A percentile compares a stretch with the other conserved stretches of the same genome.
These are phyloP conservation scores for Trichoderma sp. DNA, from an alignment of 2,329 filamentous ascomycete genomes.

Conservation along the genomic window DNA sequence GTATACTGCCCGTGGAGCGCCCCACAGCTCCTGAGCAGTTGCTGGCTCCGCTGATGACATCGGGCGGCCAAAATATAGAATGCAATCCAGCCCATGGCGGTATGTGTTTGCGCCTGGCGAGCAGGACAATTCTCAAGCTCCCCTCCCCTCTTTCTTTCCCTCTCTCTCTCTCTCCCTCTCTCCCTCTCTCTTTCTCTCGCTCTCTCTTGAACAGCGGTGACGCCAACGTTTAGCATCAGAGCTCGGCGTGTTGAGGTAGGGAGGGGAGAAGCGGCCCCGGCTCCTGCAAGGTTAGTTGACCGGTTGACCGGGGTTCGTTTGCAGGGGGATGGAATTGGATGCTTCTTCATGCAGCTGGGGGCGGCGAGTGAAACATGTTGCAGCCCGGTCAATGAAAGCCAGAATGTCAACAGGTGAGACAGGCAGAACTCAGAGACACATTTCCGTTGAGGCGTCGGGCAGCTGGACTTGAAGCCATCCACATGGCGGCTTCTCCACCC, in stretches of 20 bases:
- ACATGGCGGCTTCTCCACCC: conserved; percentile 13
- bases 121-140: background rate
- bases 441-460: conserved; percentile 9
- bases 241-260: conserved; percentile 13
- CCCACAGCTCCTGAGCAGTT: conserved; percentile 16
- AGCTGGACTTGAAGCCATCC: conserved; percentile 11
- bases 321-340: conserved; percentile 26
- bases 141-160: background rate
- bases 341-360: conserved; percentile 23
- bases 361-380: conserved; percentile 24
- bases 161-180: background rate
- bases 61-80: background rate
- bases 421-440: background rate
- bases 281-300: conserved; percentile 25
- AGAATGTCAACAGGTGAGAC: conserved; percentile 14
- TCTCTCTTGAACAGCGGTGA: conserved; percentile 19
- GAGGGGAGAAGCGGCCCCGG: conserved; percentile 21
- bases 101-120: conserved; percentile 22
- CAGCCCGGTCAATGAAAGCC: conserved; percentile 15
- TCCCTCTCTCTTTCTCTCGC: no score
- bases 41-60: conserved; percentile 6
- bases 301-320: conserved; percentile 18
- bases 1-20: background rate
- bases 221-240: background rate
- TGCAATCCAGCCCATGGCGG: conserved; percentile 5